Evolutionary conservation across 148 eudicot genomes (phyloP).

Genomic region (Polygonum maritimum): DNA sequence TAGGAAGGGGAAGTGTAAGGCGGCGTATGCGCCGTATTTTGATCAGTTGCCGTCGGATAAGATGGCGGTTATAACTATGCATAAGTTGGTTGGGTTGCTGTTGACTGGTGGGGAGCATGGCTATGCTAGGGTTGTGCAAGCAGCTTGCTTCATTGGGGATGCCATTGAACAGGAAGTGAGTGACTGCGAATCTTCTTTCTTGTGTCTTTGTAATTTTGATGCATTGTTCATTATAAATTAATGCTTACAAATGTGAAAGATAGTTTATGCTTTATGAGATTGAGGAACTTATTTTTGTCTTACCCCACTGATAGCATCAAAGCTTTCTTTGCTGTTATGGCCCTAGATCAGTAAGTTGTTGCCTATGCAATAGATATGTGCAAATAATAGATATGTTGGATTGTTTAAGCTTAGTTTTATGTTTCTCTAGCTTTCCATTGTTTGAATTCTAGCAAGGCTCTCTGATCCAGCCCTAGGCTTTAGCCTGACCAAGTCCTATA

Average conservation of each 20-base stretch:
- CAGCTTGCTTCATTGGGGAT: conserved; percentile 75
- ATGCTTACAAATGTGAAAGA: background rate
- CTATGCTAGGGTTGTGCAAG: conserved; percentile 63
- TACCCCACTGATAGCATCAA: background rate
- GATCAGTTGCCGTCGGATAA: conserved; percentile 73
- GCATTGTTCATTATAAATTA: background rate
- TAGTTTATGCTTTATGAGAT: background rate
- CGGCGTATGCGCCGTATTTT: conserved; percentile 57
- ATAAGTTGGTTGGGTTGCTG: conserved; percentile 73
- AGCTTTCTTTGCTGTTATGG: background rate
- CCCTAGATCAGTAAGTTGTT: background rate
- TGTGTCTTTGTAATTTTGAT: background rate
- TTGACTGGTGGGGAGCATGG: conserved; percentile 76
- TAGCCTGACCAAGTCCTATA: background rate
- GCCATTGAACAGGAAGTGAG: conserved; percentile 94
- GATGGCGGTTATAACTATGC: conserved; percentile 96
- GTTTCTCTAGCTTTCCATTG: background rate
- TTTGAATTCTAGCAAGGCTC: background rate
- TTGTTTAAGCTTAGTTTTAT: background rate
- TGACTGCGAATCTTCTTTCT: conserved; percentile 8
- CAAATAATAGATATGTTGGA: background rate
- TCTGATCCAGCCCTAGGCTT: background rate
- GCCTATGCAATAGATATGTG: background rate
- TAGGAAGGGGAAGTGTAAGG: conserved; percentile 46
- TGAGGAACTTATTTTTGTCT: background rate